Conservation (phyloP, 345 rosid species). For the Aquilaria sinensis region DNA sequence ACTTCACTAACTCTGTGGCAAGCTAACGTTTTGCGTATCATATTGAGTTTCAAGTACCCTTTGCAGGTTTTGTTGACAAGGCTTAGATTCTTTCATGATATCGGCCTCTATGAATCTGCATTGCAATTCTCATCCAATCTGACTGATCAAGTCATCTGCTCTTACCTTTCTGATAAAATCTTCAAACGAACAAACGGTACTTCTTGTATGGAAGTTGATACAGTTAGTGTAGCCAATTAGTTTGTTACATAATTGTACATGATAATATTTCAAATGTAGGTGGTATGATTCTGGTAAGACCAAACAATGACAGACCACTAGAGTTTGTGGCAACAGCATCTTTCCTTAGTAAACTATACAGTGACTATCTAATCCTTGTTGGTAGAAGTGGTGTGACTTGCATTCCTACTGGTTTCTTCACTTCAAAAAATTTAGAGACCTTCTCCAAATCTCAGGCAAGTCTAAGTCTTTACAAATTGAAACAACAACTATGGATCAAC, state of each 20-base stretch:
- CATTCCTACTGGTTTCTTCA: conserved; percentile 22
- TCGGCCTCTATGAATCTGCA: conserved; percentile 35
- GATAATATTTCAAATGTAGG: conserved; percentile 18
- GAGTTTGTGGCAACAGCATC: conserved; percentile 54
- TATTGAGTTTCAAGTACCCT: background rate
- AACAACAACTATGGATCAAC: background rate
- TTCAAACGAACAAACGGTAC: conserved; percentile 38
- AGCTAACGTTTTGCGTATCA: background rate
- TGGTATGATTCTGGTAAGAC: conserved; percentile 46
- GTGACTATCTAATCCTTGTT: conserved; percentile 46
- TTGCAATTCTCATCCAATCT: conserved; percentile 24
- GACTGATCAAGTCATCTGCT: conserved; percentile 35
- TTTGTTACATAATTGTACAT: no score
- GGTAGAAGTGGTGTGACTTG: conserved; percentile 33
- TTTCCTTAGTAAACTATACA: conserved; percentile 48
- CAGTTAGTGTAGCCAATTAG: no score
- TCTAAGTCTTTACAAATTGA: background rate
- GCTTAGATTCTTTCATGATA: conserved; percentile 39
- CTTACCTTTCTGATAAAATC: conserved; percentile 29
- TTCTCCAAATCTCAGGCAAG: conserved; percentile 50
- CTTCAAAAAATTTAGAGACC: conserved; percentile 27
- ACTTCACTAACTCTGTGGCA: background rate
- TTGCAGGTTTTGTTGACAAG: conserved; percentile 46
- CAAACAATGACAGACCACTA: conserved; percentile 28
- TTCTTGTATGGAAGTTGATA: no score